Evolutionary conservation across 495 filamentous ascomycete species (phyloP), one percentile per base, ranked within the genome.

Genomic region (Penicillium chermesinum): DNA sequence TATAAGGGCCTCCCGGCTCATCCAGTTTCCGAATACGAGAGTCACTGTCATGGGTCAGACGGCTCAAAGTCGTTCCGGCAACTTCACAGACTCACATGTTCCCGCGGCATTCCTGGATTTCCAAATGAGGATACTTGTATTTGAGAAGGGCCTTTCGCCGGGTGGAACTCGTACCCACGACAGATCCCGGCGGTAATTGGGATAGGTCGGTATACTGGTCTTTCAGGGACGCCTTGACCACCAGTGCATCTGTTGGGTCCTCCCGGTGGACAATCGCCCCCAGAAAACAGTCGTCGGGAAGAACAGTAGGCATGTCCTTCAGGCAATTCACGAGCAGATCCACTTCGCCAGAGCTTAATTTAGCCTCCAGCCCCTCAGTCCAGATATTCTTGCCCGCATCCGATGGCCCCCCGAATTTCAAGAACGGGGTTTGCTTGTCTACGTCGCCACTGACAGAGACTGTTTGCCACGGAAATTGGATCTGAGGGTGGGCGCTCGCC

Each of bases 341-440:
- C 33, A 50, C 17, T 27, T 50, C 47, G 14, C 47, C 47, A n/a
- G 47, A 22, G 34, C 39, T 17, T 14, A 50, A 34, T 30, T 50
- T 50, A 6, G 47, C 20, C 25, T 50, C 47, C 47, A 50, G 38
- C 21, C 42, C 47, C 20, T 50, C 47, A 15, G 47, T 44, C 47
- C 47, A 50, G 12, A 50, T 50, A 14, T 50, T 50, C 17, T 43
- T 50, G 7, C 39, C 47, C 13, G 47, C 50, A 19, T 53, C 50
- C 2, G 50, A 53, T n/a, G 50, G 50, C 2, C 46, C 52, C 1
- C 52, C 47, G 36, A 55, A 55, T 41, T 50, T 55, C 72, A 16
- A 85, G 73, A 25, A 83, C 86, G 16, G 67, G 66, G 64, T 89
- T 81, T 74, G 93, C 83, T 65, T 80, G 82, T 76, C 94, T 86